phyloP scores from a whole-genome alignment of 805 yeast genomes.

The Scheffersomyces ergatensis region DNA sequence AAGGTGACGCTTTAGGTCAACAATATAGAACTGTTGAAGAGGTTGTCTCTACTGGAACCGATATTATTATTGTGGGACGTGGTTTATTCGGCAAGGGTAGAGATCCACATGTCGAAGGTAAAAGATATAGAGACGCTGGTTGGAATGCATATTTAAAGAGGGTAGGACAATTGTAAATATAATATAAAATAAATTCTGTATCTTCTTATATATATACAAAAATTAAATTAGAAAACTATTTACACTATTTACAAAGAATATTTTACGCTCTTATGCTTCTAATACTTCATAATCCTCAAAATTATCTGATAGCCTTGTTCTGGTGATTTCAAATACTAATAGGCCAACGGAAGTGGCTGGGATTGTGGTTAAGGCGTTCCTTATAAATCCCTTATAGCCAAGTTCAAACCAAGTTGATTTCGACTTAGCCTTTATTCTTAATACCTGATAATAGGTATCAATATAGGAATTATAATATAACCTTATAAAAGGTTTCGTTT shows the following conservation, averaged over 20 bases:
- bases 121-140: conserved; percentile 88
- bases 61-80: conserved; percentile 96
- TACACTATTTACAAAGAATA: neutral
- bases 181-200: conserved; percentile 1
- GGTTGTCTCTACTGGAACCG: conserved; percentile 84
- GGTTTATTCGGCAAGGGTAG: conserved; percentile 94
- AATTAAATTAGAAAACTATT: conserved; percentile 1
- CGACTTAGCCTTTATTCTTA: conserved; percentile 52
- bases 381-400: conserved; percentile 74
- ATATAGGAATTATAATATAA: conserved; percentile 73
- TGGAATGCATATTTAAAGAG: conserved; percentile 82
- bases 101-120: conserved; percentile 84
- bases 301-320: conserved; percentile 43
- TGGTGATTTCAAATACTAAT: conserved; percentile 77
- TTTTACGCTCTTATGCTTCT: conserved; percentile 7
- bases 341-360: conserved; percentile 91
- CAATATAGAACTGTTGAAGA: conserved; percentile 91
- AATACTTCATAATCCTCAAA: conserved; percentile 20
- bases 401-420: conserved; percentile 58
- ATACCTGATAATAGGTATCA: conserved; percentile 66
- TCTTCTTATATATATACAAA: no score
- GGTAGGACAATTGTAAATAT: conserved; percentile 10
- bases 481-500: conserved; percentile 34
- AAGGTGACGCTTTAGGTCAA: conserved; percentile 94
- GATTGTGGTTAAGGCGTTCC: conserved; percentile 69